phyloP scores from a whole-genome alignment of 257 asterid species.

The Fraxinus quadrangulata region DNA sequence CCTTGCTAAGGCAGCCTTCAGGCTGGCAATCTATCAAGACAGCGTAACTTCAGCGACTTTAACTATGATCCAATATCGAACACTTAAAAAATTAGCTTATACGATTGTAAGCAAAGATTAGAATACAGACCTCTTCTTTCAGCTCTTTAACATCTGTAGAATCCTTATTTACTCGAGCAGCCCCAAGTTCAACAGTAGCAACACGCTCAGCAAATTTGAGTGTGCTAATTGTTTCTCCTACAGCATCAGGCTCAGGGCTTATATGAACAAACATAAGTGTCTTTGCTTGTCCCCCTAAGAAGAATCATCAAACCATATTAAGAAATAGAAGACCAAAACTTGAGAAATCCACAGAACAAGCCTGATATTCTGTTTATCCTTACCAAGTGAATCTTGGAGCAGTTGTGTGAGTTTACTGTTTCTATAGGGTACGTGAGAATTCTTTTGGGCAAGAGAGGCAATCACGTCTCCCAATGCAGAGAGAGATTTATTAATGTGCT shows the following conservation, averaged over 20 bases:
- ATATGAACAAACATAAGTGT: conserved; percentile 96
- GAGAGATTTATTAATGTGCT: conserved; percentile 86
- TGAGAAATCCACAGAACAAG: conserved; percentile 4
- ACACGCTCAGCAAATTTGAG: conserved; percentile 99
- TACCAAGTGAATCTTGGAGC: conserved; percentile 99
- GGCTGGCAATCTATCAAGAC: conserved; percentile 61
- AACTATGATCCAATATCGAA: conserved; percentile 17
- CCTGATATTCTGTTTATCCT: conserved; percentile 28
- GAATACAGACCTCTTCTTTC: conserved; percentile 72
- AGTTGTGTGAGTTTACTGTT: conserved; percentile 97
- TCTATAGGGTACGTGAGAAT: conserved; percentile 82
- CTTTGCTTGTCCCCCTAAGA: conserved; percentile 94
- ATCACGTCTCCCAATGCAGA: conserved; percentile 98
- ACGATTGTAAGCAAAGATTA: conserved; percentile 1
- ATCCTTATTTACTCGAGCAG: conserved; percentile 91
- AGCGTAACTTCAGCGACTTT: conserved; percentile 15
- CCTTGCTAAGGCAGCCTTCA: conserved; percentile 80
- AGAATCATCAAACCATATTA: conserved; percentile 23
- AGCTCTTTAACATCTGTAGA: conserved; percentile 85
- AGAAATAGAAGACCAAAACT: conserved; percentile 2
- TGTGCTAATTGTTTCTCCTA: conserved; percentile 96
- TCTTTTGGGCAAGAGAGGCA: conserved; percentile 90
- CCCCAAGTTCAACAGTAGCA: conserved; percentile 96
- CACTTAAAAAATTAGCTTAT: neutral
- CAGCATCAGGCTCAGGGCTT: conserved; percentile 91